These are phyloP conservation scores for Lyophyllum shimeji DNA, from an alignment of 768 basidiomycete genomes.

Conservation along the genomic window DNA sequence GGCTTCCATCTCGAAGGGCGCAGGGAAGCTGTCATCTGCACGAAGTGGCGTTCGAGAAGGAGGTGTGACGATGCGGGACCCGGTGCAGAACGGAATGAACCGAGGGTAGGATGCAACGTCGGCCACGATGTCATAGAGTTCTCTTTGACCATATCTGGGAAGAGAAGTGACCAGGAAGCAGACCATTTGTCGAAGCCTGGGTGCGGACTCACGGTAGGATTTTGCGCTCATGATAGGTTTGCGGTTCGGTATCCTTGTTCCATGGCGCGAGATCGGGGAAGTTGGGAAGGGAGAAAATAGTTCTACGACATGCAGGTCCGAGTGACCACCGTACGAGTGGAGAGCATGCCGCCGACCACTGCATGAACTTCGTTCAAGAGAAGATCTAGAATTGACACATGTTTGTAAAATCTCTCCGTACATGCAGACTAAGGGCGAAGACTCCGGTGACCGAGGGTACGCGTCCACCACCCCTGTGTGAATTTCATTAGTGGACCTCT, in stretches of 20 bases:
- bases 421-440: background rate
- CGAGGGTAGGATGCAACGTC: conserved; percentile 83
- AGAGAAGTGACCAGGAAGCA: conserved; percentile 7
- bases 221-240: conserved; percentile 81
- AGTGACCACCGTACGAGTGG: conserved; percentile 1
- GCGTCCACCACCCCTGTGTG: too few species aligned
- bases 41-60: conserved; percentile 19
- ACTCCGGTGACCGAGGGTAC: too few species aligned
- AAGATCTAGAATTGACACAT: background rate
- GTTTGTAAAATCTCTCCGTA: background rate
- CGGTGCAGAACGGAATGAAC: conserved; percentile 89
- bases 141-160: conserved; percentile 68
- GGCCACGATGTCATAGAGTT: conserved; percentile 85
- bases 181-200: conserved; percentile 6
- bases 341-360: conserved; percentile 10
- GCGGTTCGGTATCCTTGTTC: conserved; percentile 37
- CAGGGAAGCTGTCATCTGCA: conserved; percentile 25
- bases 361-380: conserved; percentile 6
- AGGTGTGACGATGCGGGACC: conserved; percentile 59
- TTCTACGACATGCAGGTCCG: conserved; percentile 18
- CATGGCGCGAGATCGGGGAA: conserved; percentile 45
- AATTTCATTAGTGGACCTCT: too few species aligned
- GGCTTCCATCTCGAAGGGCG: conserved; percentile 60
- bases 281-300: conserved; percentile 52
- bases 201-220: conserved; percentile 73